phyloP scores from a whole-genome alignment of 495 filamentous ascomycete genomes.

The Rusavskia elegans region DNA sequence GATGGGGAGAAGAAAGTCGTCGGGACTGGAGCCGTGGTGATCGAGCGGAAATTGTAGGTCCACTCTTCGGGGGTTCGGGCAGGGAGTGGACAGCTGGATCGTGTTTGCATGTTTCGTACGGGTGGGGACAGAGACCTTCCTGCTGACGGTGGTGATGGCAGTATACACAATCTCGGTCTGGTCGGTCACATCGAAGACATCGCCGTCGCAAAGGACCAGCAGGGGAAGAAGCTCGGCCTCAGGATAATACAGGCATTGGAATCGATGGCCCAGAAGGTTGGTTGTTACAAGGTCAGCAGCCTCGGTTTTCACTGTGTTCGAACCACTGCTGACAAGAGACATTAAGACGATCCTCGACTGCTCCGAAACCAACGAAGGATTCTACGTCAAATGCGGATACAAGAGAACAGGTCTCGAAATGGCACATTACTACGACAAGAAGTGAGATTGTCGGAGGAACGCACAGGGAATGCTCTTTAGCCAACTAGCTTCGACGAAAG shows the following conservation, averaged over 20 bases:
- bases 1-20: constrained; percentile 58
- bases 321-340: background rate
- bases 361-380: constrained; percentile 79
- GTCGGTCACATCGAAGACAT: constrained; percentile 99
- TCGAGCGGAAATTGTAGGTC: constrained; percentile 40
- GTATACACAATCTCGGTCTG: constrained; percentile 16
- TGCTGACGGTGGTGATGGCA: constrained; percentile 1
- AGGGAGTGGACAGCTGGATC: too few relatives aligned
- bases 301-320: background rate
- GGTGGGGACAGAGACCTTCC: too few relatives aligned
- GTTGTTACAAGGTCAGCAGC: constrained; percentile 75
- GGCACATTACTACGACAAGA: constrained; percentile 77
- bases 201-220: constrained; percentile 81
- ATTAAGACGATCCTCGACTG: constrained; percentile 54
- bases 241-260: constrained; percentile 90
- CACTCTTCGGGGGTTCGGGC: too few relatives aligned
- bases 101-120: too few relatives aligned
- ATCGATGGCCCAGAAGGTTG: constrained; percentile 65
- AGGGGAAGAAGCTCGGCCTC: constrained; percentile 90
- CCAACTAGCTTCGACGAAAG: background rate
- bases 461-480: too few relatives aligned
- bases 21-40: constrained; percentile 73
- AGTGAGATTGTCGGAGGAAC: constrained; percentile 3
- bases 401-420: constrained; percentile 87
- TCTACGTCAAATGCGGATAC: constrained; percentile 97